These are phyloP conservation scores for Apiospora kogelbergensis DNA, from an alignment of 2,329 filamentous ascomycete genomes.

Conservation along the genomic window DNA sequence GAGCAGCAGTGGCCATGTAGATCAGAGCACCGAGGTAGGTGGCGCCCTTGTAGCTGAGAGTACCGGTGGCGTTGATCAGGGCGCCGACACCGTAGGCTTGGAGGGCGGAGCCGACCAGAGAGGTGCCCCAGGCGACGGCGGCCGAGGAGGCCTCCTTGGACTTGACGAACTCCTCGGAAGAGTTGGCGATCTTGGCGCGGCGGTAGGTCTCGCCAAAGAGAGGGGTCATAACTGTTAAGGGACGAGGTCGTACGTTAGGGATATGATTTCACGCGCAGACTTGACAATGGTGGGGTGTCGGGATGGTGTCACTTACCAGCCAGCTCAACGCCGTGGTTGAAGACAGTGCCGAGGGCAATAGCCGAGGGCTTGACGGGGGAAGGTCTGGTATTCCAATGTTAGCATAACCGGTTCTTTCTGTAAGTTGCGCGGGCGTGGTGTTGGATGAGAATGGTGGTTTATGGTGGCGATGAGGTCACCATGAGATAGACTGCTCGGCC, in stretches of 20 bases:
- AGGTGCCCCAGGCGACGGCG: slow-evolving; percentile 86
- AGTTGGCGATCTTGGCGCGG: slow-evolving; percentile 86
- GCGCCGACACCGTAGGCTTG: slow-evolving; percentile 90
- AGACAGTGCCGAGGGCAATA: slow-evolving; percentile 92
- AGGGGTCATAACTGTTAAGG: slow-evolving; percentile 66
- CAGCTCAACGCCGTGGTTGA: slow-evolving; percentile 90
- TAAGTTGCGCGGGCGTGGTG: background rate
- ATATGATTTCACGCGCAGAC: background rate
- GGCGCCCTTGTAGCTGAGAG: slow-evolving; percentile 94
- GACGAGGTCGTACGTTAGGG: background rate
- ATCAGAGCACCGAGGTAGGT: slow-evolving; percentile 89
- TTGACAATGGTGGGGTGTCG: background rate
- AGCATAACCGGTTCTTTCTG: background rate
- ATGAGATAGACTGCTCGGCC: background rate
- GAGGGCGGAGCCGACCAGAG: slow-evolving; percentile 82
- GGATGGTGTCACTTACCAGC: slow-evolving; percentile 46
- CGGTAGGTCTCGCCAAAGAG: slow-evolving; percentile 95
- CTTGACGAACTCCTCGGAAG: slow-evolving; percentile 93
- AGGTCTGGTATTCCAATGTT: slow-evolving; percentile 42
- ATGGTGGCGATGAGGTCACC: background rate
- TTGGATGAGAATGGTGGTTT: background rate
- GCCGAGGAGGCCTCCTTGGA: slow-evolving; percentile 90
- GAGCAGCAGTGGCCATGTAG: slow-evolving; percentile 88
- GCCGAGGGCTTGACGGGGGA: slow-evolving; percentile 93
- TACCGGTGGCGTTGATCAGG: slow-evolving; percentile 91